phyloP scores from a whole-genome alignment of 2,329 filamentous ascomycete genomes.

The Aspergillus vadensis region DNA sequence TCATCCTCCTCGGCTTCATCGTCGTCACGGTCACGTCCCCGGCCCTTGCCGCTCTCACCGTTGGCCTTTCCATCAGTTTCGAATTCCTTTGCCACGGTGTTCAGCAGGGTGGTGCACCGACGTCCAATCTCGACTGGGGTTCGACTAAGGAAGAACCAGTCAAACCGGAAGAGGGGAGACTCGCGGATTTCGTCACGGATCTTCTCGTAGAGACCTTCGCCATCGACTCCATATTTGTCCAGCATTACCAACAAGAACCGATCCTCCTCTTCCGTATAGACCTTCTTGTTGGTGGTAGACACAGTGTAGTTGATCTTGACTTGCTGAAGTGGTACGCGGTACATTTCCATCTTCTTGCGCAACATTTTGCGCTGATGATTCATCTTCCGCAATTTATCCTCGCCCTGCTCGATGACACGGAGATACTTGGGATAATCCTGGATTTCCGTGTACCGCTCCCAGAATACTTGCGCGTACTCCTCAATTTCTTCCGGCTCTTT shows the following conservation, averaged over 20 bases:
- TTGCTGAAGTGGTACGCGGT: slow-evolving; percentile 95
- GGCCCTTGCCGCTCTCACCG: slow-evolving; percentile 68
- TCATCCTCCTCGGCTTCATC: slow-evolving; percentile 83
- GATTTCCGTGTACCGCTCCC: slow-evolving; percentile 91
- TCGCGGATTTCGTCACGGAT: slow-evolving; percentile 98
- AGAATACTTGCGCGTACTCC: slow-evolving; percentile 91
- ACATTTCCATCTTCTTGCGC: slow-evolving; percentile 92
- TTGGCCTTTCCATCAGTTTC: slow-evolving; percentile 65
- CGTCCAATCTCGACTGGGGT: slow-evolving; percentile 91
- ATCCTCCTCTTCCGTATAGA: slow-evolving; percentile 98
- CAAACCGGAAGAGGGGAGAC: slow-evolving; percentile 91
- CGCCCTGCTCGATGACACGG: slow-evolving; percentile 85
- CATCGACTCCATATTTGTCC: slow-evolving; percentile 88
- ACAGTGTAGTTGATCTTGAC: slow-evolving; percentile 99
- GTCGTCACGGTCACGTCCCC: slow-evolving; percentile 64
- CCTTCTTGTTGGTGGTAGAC: slow-evolving; percentile 99
- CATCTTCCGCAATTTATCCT: slow-evolving; percentile 84
- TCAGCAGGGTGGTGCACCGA: slow-evolving; percentile 89
- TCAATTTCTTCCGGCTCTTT: slow-evolving; percentile 85
- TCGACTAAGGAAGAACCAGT: slow-evolving; percentile 98
- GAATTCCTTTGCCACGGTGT: slow-evolving; percentile 92
- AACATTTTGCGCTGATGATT: slow-evolving; percentile 92
- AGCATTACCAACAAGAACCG: slow-evolving; percentile 91
- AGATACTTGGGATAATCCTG: slow-evolving; percentile 86
- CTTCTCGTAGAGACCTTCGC: slow-evolving; percentile 84